phyloP scores from a whole-genome alignment of 2,329 filamentous ascomycete genomes.

The Botryotinia convoluta region DNA sequence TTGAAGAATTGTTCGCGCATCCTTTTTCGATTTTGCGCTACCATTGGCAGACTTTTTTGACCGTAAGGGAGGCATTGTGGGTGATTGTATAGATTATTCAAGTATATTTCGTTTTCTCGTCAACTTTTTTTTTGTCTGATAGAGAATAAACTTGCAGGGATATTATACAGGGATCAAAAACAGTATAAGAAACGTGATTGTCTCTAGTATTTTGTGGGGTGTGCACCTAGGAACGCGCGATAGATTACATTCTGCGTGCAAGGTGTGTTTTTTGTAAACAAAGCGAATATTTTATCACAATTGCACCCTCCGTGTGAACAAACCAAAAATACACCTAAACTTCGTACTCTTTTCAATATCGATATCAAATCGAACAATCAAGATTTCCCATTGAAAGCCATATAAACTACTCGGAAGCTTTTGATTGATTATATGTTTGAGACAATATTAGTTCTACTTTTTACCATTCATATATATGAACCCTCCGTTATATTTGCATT shows the following conservation, averaged over 20 bases:
- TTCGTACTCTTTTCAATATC: background rate
- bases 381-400: background rate
- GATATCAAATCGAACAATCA: background rate
- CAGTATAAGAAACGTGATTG: background rate
- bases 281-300: background rate
- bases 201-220: background rate
- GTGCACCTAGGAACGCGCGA: background rate
- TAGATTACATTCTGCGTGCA: accelerated
- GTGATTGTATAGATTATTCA: background rate
- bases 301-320: background rate
- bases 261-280: background rate
- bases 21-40: constrained; percentile 21
- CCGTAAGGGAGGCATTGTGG: constrained; percentile 36
- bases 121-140: constrained; percentile 16
- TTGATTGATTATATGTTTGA: background rate
- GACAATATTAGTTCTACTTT: background rate
- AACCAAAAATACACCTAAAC: background rate
- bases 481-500: background rate
- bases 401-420: no score
- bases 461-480: background rate
- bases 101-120: constrained; percentile 5
- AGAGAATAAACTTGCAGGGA: constrained; percentile 13
- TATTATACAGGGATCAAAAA: background rate
- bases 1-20: constrained; percentile 15
- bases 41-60: constrained; percentile 32